Percentiles rank a stretch among this genome's conserved stretches.
These are phyloP conservation scores for Pneumocystis carinii DNA, from an alignment of 1,139 yeast genomes.

Conservation along the genomic window DNA sequence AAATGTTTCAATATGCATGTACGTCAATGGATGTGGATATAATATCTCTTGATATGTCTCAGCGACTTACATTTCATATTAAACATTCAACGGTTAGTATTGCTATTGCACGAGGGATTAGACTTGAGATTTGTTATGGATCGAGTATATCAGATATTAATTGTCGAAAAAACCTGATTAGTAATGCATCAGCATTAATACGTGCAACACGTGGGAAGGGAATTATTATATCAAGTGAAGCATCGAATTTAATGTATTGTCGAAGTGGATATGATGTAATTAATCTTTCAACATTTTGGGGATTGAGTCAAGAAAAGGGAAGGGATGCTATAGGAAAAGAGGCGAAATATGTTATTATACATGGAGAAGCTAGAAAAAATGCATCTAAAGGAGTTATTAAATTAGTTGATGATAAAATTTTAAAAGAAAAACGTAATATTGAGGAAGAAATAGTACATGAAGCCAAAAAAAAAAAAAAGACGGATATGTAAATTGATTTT, in stretches of 20 bases:
- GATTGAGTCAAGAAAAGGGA: conserved; percentile 49
- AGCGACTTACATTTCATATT: conserved; percentile 57
- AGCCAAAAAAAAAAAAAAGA: background rate
- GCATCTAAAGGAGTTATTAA: conserved; percentile 32
- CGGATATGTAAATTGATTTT: background rate
- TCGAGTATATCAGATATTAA: conserved; percentile 34
- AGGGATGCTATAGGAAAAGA: conserved; percentile 43
- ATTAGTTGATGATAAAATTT: conserved; percentile 6
- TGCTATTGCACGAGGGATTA: conserved; percentile 69
- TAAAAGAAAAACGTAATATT: background rate
- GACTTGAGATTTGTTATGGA: conserved; percentile 63
- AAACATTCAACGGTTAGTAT: conserved; percentile 75
- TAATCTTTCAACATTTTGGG: conserved; percentile 52
- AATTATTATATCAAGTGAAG: conserved; percentile 64
- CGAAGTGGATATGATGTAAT: conserved; percentile 57
- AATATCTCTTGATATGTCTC: conserved; percentile 53
- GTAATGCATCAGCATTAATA: conserved; percentile 60
- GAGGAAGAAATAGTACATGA: background rate
- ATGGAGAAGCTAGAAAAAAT: conserved; percentile 54
- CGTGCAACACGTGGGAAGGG: conserved; percentile 76
- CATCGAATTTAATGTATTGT: conserved; percentile 40
- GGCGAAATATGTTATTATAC: conserved; percentile 49
- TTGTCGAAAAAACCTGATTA: conserved; percentile 44
- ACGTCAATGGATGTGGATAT: conserved; percentile 64
- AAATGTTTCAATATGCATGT: conserved; percentile 60